Evolutionary conservation across 179 eudicot genomes (phyloP), one percentile per base, ranked within the genome.

Genomic region (Spinacia oleracea): DNA sequence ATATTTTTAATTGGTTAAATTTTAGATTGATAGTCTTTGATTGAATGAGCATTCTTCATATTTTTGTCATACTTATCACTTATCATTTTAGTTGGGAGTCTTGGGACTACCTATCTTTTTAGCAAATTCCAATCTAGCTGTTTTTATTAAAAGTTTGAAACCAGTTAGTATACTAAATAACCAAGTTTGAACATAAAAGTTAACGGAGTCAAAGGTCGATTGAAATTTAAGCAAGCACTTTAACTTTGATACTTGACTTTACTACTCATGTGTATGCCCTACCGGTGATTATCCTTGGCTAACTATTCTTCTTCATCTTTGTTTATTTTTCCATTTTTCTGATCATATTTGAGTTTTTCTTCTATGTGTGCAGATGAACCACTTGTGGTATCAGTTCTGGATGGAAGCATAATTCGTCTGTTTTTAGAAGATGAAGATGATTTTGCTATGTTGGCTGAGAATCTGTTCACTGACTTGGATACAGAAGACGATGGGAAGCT

Each of bases 401-500:
- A 91, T 76, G 95, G 95, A 59, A 88, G 72, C 53, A 77, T 88
- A 40, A 83, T 89, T n/a, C 81, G 83, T 40, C 35, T 86, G 82
- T 88, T 85, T 83, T 75, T 91, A 77, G 95, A 89, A 73, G 95
- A 91, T 74, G 95, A 91, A 84, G 95, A 91, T 85, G 95, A 91
- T 82, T 91, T 89, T 79, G 95, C 95, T 45, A 91, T 91, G 95
- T 76, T 89, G 70, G 91, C 95, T 12, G 95, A 91, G 86, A 88
- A 88, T 88, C 84, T 91, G 65, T 91, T 91, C 87, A 91, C 91
- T 40, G 92, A 89, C 73, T 80, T 91, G 68, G 95, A 91, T 80
- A 73, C 73, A 45, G 86, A 88, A 81, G 95, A 91, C 70, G 88
- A 77, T 65, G 95, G 95, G 77, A 91, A 91, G 84, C 79, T 91